Evolutionary conservation across 2,329 filamentous ascomycete species (phyloP), one percentile per base, ranked within the genome.

Genomic region (Thelonectria blattea): DNA sequence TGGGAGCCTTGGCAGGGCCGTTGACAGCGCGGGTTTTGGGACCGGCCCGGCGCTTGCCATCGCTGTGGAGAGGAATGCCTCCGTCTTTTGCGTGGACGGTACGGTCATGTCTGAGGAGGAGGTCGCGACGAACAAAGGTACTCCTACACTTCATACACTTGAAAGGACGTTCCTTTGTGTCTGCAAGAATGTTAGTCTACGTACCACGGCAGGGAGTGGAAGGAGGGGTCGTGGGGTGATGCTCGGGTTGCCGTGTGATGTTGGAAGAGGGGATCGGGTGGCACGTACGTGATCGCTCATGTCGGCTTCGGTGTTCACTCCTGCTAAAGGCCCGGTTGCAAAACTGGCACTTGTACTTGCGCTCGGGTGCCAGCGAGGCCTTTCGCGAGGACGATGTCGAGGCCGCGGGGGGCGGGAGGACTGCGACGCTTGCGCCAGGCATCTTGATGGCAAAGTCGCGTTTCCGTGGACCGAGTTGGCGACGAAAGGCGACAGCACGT

Each of bases 331-430:
- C 95, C 78, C 95, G 87, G 80, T 93, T 93, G 83, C 95, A 98
- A 80, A 97, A 98, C 83, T 97, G 93, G 82, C 95, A 99, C 79
- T 98, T 97, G 88, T 99, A 99, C 81, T 97, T 97, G 84, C 96
- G 94, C 83, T 98, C 95, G 58, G 93, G 92, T 71, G 88, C 89
- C 71, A 89, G 81, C 63, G 90, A 83, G 68, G 89, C 79, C 80
- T 96, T 96, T 79, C 91, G 88, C 73, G 89, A 85, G 71, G 86
- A 85, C 75, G 90, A 85, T 74, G 88, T 86, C 74, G 92, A 86
- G 74, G 87, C 81, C 74, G 86, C 84, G 71, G 86, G 78, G 74
- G 90, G 81, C 71, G 88, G 80, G 70, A 84, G 81, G 70, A 86
- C 83, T 71, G 88, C 87, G 79, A 89, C 85, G 76, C 80, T 85